Conservation (phyloP, 1,284 basidiomycete species). For the Cutaneotrichosporon mucoides region DNA sequence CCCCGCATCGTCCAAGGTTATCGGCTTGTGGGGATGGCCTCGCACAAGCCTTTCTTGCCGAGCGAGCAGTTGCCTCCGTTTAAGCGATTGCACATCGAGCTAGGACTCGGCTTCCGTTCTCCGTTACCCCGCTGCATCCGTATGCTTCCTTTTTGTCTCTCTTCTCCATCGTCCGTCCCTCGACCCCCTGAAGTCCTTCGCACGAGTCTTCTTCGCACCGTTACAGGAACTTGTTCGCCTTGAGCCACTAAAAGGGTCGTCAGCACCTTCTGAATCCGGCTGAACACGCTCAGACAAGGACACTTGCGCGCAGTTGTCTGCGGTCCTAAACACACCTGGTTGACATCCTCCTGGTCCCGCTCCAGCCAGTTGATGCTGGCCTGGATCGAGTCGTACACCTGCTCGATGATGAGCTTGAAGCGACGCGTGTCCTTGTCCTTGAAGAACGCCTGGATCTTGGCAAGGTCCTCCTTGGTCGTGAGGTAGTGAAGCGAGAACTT, state of each 20-base stretch:
- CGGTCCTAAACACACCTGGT: no score
- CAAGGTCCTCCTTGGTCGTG: conserved; percentile 65
- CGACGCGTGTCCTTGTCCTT: conserved; percentile 48
- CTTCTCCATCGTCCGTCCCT: background rate
- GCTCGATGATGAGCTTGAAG: conserved; percentile 53
- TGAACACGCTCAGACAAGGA: background rate
- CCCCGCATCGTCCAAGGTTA: background rate
- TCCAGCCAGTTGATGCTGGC: conserved; percentile 55
- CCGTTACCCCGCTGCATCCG: conserved; percentile 1
- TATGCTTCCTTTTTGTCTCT: background rate
- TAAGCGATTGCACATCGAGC: no score
- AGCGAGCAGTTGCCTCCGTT: no score
- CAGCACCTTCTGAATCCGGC: background rate
- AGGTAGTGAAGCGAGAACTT: conserved; percentile 60
- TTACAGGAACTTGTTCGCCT: conserved; percentile 49
- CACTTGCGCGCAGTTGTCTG: no score
- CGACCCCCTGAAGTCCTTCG: background rate
- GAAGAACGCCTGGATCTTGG: conserved; percentile 67
- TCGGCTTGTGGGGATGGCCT: conserved; percentile 3
- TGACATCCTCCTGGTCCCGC: conserved; percentile 53
- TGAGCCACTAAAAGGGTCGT: conserved; percentile 55
- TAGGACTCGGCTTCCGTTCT: background rate
- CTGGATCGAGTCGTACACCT: conserved; percentile 55
- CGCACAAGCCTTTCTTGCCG: background rate
- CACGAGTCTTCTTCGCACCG: no score